Percentiles rank a stretch among this genome's conserved stretches.
phyloP scores from a whole-genome alignment of 148 eudicot species.

The Chenopodium formosanum region DNA sequence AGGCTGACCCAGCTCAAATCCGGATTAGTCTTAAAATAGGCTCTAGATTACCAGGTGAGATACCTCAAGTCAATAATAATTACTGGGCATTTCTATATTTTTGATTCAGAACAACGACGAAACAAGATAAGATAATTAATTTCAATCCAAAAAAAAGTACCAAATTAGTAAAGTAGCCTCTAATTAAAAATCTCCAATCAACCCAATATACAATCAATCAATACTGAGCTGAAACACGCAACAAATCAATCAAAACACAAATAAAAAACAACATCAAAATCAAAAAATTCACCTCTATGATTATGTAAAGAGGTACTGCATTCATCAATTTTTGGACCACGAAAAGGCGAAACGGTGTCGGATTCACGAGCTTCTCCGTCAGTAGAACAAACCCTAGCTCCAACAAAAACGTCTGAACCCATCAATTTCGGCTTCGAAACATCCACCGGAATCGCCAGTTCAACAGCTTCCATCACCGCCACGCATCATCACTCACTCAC shows the following conservation, averaged over 20 bases:
- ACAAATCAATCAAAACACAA: neutral
- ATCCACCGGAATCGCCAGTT: constrained; percentile 37
- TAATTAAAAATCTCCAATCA: too few relatives aligned
- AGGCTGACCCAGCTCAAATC: too few relatives aligned
- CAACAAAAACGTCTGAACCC: constrained; percentile 53
- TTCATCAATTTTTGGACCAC: constrained; percentile 31
- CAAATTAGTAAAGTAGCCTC: neutral
- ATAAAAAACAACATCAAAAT: neutral
- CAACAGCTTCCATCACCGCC: constrained; percentile 45
- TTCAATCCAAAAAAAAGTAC: neutral
- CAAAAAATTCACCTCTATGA: constrained; percentile 36
- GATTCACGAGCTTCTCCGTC: constrained; percentile 39
- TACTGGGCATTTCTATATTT: neutral
- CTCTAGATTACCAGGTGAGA: too few relatives aligned
- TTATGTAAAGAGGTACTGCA: constrained; percentile 18
- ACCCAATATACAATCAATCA: neutral
- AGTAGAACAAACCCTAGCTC: constrained; percentile 36
- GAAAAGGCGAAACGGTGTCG: constrained; percentile 31
- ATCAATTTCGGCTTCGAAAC: constrained; percentile 45
- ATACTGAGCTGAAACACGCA: neutral
- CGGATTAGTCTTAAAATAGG: too few relatives aligned
- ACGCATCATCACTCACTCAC: constrained; percentile 19
- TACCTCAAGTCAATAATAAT: too few relatives aligned
- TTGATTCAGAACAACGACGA: neutral
- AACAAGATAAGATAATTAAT: neutral